These are phyloP conservation scores for Colletotrichum sp. DNA, from an alignment of 2,329 filamentous ascomycete species.

Conservation along the genomic window DNA sequence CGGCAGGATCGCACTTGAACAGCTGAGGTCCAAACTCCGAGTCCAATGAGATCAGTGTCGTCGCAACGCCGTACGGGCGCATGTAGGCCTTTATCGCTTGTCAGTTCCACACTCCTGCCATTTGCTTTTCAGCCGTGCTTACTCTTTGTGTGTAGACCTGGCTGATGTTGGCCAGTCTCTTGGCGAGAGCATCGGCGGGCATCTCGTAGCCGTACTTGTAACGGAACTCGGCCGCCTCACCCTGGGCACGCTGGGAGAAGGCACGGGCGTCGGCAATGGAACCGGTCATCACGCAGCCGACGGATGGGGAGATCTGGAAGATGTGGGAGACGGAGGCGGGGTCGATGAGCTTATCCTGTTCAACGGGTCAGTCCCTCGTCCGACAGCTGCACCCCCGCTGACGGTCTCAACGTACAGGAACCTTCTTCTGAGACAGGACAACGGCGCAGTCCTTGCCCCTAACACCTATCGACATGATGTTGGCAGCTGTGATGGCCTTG, in stretches of 20 bases:
- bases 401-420: conserved; percentile 73
- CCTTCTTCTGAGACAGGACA: conserved; percentile 98
- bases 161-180: conserved; percentile 97
- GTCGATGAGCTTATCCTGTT: conserved; percentile 97
- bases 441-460: conserved; percentile 97
- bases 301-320: conserved; percentile 94
- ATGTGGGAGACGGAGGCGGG: conserved; percentile 96
- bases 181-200: conserved; percentile 95
- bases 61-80: conserved; percentile 95
- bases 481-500: conserved; percentile 99
- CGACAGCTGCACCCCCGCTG: conserved; percentile 9
- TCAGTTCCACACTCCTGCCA: conserved; percentile 23
- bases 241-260: conserved; percentile 89
- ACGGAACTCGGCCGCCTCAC: conserved; percentile 95
- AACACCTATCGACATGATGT: conserved; percentile 97
- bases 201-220: conserved; percentile 99
- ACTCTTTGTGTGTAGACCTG: conserved; percentile 99
- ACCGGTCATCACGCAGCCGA: conserved; percentile 98
- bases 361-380: conserved; percentile 35
- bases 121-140: conserved; percentile 28
- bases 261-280: conserved; percentile 97
- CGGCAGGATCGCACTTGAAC: conserved; percentile 98
- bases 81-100: conserved; percentile 75
- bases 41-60: conserved; percentile 93
- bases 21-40: conserved; percentile 91